phyloP scores from a whole-genome alignment of 495 filamentous ascomycete genomes.

The Hypoxylon crocopeplum region DNA sequence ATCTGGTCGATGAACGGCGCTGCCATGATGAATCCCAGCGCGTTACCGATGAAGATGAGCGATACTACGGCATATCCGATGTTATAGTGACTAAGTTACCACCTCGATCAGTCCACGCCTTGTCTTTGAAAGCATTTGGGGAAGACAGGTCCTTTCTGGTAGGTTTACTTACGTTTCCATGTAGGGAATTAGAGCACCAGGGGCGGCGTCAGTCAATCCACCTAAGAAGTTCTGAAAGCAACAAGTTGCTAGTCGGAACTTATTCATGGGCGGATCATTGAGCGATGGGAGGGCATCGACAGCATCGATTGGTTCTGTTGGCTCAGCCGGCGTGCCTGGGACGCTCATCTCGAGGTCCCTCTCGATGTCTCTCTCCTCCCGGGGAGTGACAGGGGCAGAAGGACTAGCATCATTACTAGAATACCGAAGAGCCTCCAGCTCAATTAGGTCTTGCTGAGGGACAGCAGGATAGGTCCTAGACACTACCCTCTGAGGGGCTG shows the following conservation, averaged over 20 bases:
- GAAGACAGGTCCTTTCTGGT: neutral
- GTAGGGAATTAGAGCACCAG: constrained; percentile 77
- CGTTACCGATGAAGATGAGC: constrained; percentile 80
- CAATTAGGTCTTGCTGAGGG: constrained; percentile 43
- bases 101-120: constrained; percentile 1
- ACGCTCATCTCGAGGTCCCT: constrained; percentile 63
- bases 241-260: constrained; percentile 50
- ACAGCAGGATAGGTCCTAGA: constrained; percentile 49
- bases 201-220: constrained; percentile 68
- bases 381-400: constrained; percentile 47
- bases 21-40: constrained; percentile 75
- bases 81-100: constrained; percentile 58
- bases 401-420: constrained; percentile 24
- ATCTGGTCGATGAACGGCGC: constrained; percentile 68
- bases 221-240: constrained; percentile 62
- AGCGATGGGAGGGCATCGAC: constrained; percentile 57
- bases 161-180: constrained; percentile 58
- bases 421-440: constrained; percentile 39
- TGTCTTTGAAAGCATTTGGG: neutral
- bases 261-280: constrained; percentile 63
- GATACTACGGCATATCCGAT: constrained; percentile 79
- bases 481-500: constrained; percentile 45
- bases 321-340: constrained; percentile 47
- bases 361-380: constrained; percentile 59
- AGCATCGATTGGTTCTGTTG: constrained; percentile 40